Evolutionary conservation across 208 protist genomes (phyloP), one percentile per base, ranked within the genome.

Genomic region (Naegleria gruberi): DNA sequence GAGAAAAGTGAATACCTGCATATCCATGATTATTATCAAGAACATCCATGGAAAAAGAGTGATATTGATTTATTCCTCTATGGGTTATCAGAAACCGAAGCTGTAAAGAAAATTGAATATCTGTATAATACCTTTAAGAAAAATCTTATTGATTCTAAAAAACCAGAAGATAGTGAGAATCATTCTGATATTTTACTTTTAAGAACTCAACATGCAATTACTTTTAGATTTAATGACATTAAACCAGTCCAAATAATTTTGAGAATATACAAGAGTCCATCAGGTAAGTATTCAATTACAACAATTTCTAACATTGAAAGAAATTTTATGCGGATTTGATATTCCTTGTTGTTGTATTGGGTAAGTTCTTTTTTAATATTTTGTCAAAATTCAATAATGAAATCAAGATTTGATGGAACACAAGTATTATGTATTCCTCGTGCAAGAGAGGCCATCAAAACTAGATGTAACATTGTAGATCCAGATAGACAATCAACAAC

Each of bases 291-390:
- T n/a, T n/a, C n/a, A n/a, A n/a, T n/a, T n/a, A n/a, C n/a, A n/a
- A n/a, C n/a, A n/a, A n/a, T n/a, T n/a, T n/a, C n/a, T n/a, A n/a
- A n/a, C n/a, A n/a, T n/a, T n/a, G n/a, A n/a, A n/a, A n/a, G 91
- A 92, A 42, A 42, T 92, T 44, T 84, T 92, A 30, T 51, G 73
- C 2, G 91, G 91, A 7, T 92, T 92, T 81, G 91, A 92, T 87
- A 34, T 92, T 82, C 90, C 92, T 34, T 82, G 23, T 40, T 86
- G 19, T 51, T 86, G 82, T 51, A 4, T 86, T 51, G 82, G 82
- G 2, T 55, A 55, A n/a, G n/a, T n/a, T n/a, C n/a, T n/a, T n/a
- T n/a, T n/a, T n/a, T n/a, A n/a, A n/a, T n/a, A n/a, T n/a, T n/a
- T n/a, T n/a, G n/a, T n/a, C n/a, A n/a, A n/a, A n/a, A n/a, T n/a